These are phyloP conservation scores for Paracamarosporium sp. DNA, from an alignment of 2,329 filamentous ascomycete genomes.

Conservation along the genomic window DNA sequence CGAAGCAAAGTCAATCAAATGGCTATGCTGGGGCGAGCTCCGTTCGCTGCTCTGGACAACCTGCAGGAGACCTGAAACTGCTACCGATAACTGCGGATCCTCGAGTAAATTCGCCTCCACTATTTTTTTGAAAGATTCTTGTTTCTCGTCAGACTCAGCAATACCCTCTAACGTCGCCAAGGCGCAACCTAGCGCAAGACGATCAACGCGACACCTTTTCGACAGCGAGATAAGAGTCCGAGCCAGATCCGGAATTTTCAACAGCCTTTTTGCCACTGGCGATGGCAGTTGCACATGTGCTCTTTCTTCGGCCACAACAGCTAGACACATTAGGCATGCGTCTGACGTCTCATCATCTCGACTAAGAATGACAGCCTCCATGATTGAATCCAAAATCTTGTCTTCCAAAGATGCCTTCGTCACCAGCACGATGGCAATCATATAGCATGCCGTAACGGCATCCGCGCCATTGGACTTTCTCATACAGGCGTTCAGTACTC, in stretches of 20 bases:
- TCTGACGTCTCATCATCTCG: conserved; percentile 77
- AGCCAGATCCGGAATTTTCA: conserved; percentile 69
- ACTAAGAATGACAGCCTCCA: conserved; percentile 83
- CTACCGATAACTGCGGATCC: conserved; percentile 67
- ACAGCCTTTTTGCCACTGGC: conserved; percentile 71
- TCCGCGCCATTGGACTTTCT: conserved; percentile 77
- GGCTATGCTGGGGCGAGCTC: conserved; percentile 38
- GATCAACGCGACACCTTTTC: conserved; percentile 71
- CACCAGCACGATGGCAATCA: conserved; percentile 85
- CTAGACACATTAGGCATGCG: conserved; percentile 78
- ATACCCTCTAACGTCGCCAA: conserved; percentile 48
- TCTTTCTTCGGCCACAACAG: conserved; percentile 82
- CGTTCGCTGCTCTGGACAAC: conserved; percentile 46
- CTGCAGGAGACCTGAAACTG: conserved; percentile 70
- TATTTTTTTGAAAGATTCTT: conserved; percentile 63
- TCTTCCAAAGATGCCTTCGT: conserved; percentile 83
- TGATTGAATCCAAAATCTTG: conserved; percentile 79
- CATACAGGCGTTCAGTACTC: conserved; percentile 77
- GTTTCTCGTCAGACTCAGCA: conserved; percentile 25
- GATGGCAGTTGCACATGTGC: conserved; percentile 72
- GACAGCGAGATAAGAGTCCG: conserved; percentile 67
- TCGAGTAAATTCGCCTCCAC: conserved; percentile 67
- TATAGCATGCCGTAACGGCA: conserved; percentile 86
- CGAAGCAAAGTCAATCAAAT: conserved; percentile 39
- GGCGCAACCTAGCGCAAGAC: conserved; percentile 74